Base-by-base conservation (phyloP, 2,329 filamentous ascomycete species). In the Neonectria faginata region DNA sequence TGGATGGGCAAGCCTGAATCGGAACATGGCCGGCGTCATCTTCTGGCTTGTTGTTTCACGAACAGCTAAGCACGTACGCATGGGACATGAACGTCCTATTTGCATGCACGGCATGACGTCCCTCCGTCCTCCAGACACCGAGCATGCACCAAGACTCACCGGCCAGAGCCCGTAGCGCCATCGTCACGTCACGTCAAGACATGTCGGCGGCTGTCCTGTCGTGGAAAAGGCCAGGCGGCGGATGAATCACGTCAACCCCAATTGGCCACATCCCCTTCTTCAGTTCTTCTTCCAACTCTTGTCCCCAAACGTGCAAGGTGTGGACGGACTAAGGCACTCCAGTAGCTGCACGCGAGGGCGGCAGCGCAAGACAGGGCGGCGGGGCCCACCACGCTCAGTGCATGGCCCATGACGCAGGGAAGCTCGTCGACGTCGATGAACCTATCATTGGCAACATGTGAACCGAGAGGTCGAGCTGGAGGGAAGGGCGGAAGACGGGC, bases 381-480 rank as follows among this genome's bases (percentile, higher is more conserved):
- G 47, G 56, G 62, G 29, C 51, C 25, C 11, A 22, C 5, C 20
- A 5, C 4, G 22, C 22, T 25, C 25, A 27, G 31, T 18, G 50
- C 61, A 63, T 63, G 51, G 44, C 50, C 50, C 61, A 64, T 64
- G 61, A 64, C 56, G 61, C 61, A 64, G 31, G 31, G 57, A 52
- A 52, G 47, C 33, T 65, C 63, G 44, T 70, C 65, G 66, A 58
- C 69, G 50, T 66, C 69, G 72, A 74, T 73, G 67, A 67, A 70
- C 72, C 72, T 74, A 74, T 74, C 72, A 73, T 74, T 74, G 36
- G 55, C 54, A 74, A 50, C 72, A 74, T 74, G 72, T 74, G 72
- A 72, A 67, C 65, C 65, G 55, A 74, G 65, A 65, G 70, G 53
- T 39, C 58, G 64, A 65, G 44, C 58, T 73, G 66, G 57, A 66